Conservation (phyloP, 352 stramenopile species). For the Phytophthora tubulina region DNA sequence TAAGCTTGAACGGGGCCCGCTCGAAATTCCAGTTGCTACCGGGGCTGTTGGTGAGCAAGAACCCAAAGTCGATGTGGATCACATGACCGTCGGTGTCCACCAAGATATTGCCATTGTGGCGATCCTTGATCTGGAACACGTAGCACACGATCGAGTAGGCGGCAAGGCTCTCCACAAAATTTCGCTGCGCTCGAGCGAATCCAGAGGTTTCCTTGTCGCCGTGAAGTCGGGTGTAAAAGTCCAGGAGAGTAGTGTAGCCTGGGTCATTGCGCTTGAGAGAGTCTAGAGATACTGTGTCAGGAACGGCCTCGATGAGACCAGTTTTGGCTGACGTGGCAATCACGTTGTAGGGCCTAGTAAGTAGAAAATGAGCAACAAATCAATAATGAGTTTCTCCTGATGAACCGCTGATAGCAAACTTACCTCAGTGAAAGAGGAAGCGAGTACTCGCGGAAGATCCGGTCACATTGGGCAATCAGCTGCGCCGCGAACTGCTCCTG, state of each 20-base stretch:
- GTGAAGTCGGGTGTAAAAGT: slow-evolving; percentile 95
- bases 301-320: slow-evolving; percentile 96
- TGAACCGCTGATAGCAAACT: slow-evolving; percentile 22
- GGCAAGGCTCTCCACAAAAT: slow-evolving; percentile 93
- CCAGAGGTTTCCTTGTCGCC: slow-evolving; percentile 78
- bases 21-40: slow-evolving; percentile 97
- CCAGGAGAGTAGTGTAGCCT: slow-evolving; percentile 87
- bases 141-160: slow-evolving; percentile 99
- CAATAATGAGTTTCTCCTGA: slow-evolving; percentile 40
- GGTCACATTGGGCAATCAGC: slow-evolving; percentile 95
- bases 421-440: slow-evolving; percentile 93
- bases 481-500: slow-evolving; percentile 99
- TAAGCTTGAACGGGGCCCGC: slow-evolving; percentile 98
- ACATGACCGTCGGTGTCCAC: slow-evolving; percentile 97
- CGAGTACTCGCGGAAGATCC: slow-evolving; percentile 95
- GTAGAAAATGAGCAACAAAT: slow-evolving; percentile 15
- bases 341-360: slow-evolving; percentile 94
- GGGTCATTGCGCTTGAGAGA: slow-evolving; percentile 94
- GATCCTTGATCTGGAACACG: slow-evolving; percentile 98
- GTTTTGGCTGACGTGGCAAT: slow-evolving; percentile 94
- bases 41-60: slow-evolving; percentile 96
- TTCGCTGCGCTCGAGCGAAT: slow-evolving; percentile 86
- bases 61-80: slow-evolving; percentile 99
- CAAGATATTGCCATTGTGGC: slow-evolving; percentile 99
- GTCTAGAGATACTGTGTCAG: slow-evolving; percentile 97